phyloP scores from a whole-genome alignment of 768 basidiomycete genomes.

The Mycena maculata region DNA sequence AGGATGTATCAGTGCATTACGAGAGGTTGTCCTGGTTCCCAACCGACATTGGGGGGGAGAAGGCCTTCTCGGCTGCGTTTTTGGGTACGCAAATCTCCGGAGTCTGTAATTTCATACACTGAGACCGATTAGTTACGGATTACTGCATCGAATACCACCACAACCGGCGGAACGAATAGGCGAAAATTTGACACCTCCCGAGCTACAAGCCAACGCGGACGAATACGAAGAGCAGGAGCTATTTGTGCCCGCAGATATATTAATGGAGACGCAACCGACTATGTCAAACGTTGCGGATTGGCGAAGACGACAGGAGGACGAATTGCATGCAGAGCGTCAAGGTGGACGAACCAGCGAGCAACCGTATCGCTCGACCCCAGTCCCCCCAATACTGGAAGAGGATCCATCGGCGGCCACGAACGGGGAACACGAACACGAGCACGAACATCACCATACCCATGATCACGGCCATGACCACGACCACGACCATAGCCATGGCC shows the following conservation, averaged over 20 bases:
- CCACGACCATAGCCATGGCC: slow-evolving; percentile 24
- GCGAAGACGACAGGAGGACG: slow-evolving; percentile 46
- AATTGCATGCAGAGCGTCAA: slow-evolving; percentile 23
- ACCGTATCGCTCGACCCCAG: slow-evolving; percentile 13
- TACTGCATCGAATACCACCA: slow-evolving; percentile 93
- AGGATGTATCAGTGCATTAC: slow-evolving; percentile 72
- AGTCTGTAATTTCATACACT: background rate
- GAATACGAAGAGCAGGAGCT: slow-evolving; percentile 73
- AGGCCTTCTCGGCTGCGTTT: slow-evolving; percentile 93
- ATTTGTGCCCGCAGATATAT: slow-evolving; percentile 78
- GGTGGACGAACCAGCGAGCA: slow-evolving; percentile 17
- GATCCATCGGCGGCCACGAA: slow-evolving; percentile 8
- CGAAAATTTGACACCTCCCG: slow-evolving; percentile 63
- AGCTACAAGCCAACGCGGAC: slow-evolving; percentile 59
- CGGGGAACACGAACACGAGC: slow-evolving; percentile 8
- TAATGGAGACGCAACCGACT: slow-evolving; percentile 41
- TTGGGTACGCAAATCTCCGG: slow-evolving; percentile 72
- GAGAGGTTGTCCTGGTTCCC: slow-evolving; percentile 94
- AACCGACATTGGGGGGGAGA: slow-evolving; percentile 99
- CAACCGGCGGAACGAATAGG: slow-evolving; percentile 70
- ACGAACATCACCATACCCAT: slow-evolving; percentile 17
- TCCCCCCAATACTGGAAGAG: slow-evolving; percentile 32
- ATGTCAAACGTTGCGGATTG: slow-evolving; percentile 44
- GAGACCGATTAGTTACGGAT: slow-evolving; percentile 72
- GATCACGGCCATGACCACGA: slow-evolving; percentile 13